phyloP scores from a whole-genome alignment of 192 early-diverging fungal genomes.

The Obelidium mucronatum region DNA sequence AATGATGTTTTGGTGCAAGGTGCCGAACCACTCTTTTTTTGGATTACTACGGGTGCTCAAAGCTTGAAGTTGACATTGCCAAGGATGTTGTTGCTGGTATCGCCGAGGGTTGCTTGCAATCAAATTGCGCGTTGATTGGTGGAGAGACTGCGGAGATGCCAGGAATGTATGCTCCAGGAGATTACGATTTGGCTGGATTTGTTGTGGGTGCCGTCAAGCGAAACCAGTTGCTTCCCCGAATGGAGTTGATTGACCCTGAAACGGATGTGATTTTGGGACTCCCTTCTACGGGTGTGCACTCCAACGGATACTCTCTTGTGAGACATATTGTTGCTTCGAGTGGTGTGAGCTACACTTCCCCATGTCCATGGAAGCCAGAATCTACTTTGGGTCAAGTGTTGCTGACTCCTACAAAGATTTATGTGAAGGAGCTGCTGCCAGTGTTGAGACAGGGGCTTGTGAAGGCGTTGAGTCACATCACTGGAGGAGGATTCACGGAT shows the following conservation, averaged over 20 bases:
- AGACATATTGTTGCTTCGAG: conserved; percentile 79
- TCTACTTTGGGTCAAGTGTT: conserved; percentile 82
- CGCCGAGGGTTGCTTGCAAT: conserved; percentile 88
- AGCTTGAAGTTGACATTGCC: conserved; percentile 91
- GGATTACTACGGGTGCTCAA: conserved; percentile 97
- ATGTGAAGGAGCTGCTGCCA: conserved; percentile 92
- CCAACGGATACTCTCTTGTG: conserved; percentile 99
- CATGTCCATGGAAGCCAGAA: conserved; percentile 79
- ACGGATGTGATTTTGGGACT: conserved; percentile 88
- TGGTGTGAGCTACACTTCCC: conserved; percentile 75
- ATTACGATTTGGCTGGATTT: conserved; percentile 94
- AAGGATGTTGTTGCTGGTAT: conserved; percentile 92
- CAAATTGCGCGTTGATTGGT: conserved; percentile 94
- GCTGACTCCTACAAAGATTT: conserved; percentile 93
- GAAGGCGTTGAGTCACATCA: conserved; percentile 98
- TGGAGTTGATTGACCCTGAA: conserved; percentile 75
- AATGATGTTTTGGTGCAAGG: conserved; percentile 99
- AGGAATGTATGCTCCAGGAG: conserved; percentile 84
- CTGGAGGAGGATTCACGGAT: conserved; percentile 97
- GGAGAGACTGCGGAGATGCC: conserved; percentile 99
- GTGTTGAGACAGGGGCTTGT: conserved; percentile 75
- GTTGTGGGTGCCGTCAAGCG: conserved; percentile 97
- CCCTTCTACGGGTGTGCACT: conserved; percentile 96
- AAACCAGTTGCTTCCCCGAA: conserved; percentile 81
- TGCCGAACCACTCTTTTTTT: conserved; percentile 98